These are phyloP conservation scores for Globisporangium carolinianum DNA, from an alignment of 352 stramenopile genomes.

Conservation along the genomic window DNA sequence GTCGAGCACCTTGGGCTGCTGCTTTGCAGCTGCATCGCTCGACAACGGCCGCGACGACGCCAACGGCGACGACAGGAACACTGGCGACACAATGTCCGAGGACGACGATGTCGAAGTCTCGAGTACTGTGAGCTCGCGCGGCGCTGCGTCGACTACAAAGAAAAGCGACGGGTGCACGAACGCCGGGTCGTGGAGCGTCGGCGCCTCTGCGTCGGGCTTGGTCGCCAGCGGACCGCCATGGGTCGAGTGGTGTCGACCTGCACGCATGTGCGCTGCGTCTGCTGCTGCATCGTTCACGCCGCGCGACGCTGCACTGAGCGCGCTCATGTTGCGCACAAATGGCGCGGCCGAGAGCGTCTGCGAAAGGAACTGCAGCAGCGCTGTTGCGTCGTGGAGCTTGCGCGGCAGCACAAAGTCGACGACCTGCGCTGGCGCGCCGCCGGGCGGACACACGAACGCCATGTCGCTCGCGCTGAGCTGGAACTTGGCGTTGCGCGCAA, in stretches of 20 bases:
- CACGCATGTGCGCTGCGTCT: conserved; percentile 2
- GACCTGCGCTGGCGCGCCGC: conserved; percentile 24
- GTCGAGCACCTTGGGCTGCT: conserved; percentile 13
- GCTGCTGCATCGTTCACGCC: background rate
- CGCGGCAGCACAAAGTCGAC: conserved; percentile 38
- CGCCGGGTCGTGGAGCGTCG: conserved; percentile 1
- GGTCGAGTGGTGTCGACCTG: conserved; percentile 5
- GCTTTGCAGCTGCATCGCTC: background rate
- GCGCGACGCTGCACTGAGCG: conserved; percentile 7
- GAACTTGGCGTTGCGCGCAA: conserved; percentile 81
- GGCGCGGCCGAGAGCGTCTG: conserved; percentile 48
- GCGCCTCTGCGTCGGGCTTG: background rate
- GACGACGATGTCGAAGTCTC: background rate
- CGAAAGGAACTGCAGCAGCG: conserved; percentile 49
- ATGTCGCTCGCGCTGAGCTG: conserved; percentile 69
- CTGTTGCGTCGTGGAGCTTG: conserved; percentile 25
- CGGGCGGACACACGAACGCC: conserved; percentile 66
- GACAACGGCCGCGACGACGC: no score
- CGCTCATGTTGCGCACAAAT: conserved; percentile 49
- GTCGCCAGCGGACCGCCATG: background rate
- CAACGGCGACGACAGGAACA: conserved; percentile 10
- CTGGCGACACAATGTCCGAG: conserved; percentile 11
- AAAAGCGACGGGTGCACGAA: conserved; percentile 13
- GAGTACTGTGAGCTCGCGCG: background rate
- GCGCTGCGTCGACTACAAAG: conserved; percentile 5